phyloP scores from a whole-genome alignment of 176 grass and related monocot species.

The Rhynchospora breviuscula region DNA sequence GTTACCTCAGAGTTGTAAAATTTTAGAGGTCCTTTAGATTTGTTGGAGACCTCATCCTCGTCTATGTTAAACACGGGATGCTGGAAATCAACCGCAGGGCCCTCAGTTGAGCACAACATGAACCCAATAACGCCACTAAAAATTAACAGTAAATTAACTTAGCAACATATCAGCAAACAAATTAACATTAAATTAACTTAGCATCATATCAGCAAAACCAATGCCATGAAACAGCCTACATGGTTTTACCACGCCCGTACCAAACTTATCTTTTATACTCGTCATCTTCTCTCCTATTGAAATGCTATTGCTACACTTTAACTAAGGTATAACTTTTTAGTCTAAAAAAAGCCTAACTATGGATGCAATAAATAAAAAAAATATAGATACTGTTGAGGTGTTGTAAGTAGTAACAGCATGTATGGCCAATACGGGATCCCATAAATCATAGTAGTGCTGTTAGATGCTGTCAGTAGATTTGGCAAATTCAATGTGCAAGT shows the following conservation, averaged over 20 bases:
- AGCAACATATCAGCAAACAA: neutral
- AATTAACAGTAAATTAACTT: neutral
- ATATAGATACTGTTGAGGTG: neutral
- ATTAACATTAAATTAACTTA: neutral
- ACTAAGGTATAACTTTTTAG: neutral
- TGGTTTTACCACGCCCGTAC: neutral
- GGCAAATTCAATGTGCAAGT: neutral
- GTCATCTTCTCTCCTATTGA: neutral
- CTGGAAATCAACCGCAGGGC: constrained; percentile 66
- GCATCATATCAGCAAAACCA: neutral
- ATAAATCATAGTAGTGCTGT: neutral
- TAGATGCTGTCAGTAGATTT: neutral
- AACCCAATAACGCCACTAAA: constrained; percentile 91
- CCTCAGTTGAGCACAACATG: constrained; percentile 93
- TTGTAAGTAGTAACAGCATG: neutral
- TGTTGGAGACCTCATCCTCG: constrained; percentile 57
- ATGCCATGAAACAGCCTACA: neutral
- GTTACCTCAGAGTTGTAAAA: constrained; percentile 88
- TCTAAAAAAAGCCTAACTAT: neutral
- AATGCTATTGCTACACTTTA: neutral
- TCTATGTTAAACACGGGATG: constrained; percentile 65
- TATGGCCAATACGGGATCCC: neutral
- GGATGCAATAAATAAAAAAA: neutral
- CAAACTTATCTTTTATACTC: neutral
- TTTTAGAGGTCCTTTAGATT: constrained; percentile 68